Evolutionary conservation across 2,329 filamentous ascomycete species (phyloP), one percentile per base, ranked within the genome.

Genomic region (Rhynchosporium graminicola): DNA sequence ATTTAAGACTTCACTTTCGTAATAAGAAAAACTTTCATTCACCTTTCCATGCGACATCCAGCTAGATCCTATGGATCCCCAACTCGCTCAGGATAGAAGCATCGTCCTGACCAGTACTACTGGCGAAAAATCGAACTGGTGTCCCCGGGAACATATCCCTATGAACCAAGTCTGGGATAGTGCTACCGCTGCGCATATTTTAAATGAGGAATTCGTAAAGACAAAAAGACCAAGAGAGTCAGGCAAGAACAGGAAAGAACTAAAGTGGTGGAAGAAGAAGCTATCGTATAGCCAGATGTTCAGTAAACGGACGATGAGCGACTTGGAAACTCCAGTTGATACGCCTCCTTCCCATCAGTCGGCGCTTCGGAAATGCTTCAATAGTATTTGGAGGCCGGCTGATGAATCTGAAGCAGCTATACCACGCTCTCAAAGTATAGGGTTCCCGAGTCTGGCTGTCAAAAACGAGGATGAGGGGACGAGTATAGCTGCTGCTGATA

Each of bases 241-340:
- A 12, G 29, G 20, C 6, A 54, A 54, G n/a, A 54, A 13, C 1
- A 54, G 28, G 33, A 7, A 54, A 42, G 9, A 13, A 13, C 20
- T 28, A 26, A 28, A 15, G 51, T 54, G 33, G 51, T 54, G 51
- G 51, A 38, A 20, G 20, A 54, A 54, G n/a, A 54, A 54, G 36
- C 4, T 12, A 20, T 54, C n/a, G 51, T 3, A 42, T 20, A 54
- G n/a, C n/a, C 13, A 38, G 13, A 52, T 52, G 50, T 3, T 20
- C 10, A 52, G 13, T 4, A 12, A 5, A 52, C 36, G 13, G 33
- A 26, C n/a, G 13, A 31, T 20, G 6, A 15, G 38, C 8, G 50
- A 38, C 8, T 26, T 52, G 33, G 50, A 52, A 38, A 52, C 50
- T 2, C 31, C 31, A 3, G 31, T 52, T 2, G 50, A 52, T 40